Base-by-base conservation (phyloP, 2,329 filamentous ascomycete species). In the Cladobotryum protrusum region DNA sequence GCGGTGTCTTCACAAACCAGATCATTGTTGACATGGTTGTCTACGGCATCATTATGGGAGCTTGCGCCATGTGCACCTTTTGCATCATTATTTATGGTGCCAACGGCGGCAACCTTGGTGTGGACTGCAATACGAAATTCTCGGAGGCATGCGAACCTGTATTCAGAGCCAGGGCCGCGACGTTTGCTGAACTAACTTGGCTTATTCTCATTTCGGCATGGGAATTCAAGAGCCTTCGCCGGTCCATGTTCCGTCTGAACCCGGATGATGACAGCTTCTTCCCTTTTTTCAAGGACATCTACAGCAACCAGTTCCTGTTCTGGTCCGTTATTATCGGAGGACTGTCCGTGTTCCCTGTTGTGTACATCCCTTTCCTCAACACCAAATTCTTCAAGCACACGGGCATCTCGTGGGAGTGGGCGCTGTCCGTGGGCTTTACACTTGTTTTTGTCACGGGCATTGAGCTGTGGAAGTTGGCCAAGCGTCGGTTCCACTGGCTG, bases 21-120 rank as follows among this genome's bases (percentile, higher is more conserved):
- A 79, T 93, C 57, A 77, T 91, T 43, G 69, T 85, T 55, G 89
- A 93, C 66, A 91, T 90, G 79, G 64, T 89, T 12, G 82, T 90
- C 15, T 91, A 92, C 62, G 89, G 89, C 20, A 61, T 83, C 56
- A 84, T 87, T 73, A 89, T 92, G 82, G 86, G 86, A 2, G 78
- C 75, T 2, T 81, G 88, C 54, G 85, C 76, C 42, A 75, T 82
- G 61, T 69, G 72, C 58, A 79, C 85, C 1, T 89, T 87, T 44
- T 78, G 85, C 49, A 85, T 87, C 57, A 69, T 81, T 51, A 68
- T 82, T 39, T 82, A 79, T 56, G 81, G 81, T 18, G 74, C 70
- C 57, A 76, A 81, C 51, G 67, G 66, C 47, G 77, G 77, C 15
- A 56, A 75, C 46, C 75, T 87, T 5, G 84, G 84, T 41, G 51